Evolutionary conservation across 2,329 filamentous ascomycete species (phyloP).

Genomic region (Cytospora chrysosperma): DNA sequence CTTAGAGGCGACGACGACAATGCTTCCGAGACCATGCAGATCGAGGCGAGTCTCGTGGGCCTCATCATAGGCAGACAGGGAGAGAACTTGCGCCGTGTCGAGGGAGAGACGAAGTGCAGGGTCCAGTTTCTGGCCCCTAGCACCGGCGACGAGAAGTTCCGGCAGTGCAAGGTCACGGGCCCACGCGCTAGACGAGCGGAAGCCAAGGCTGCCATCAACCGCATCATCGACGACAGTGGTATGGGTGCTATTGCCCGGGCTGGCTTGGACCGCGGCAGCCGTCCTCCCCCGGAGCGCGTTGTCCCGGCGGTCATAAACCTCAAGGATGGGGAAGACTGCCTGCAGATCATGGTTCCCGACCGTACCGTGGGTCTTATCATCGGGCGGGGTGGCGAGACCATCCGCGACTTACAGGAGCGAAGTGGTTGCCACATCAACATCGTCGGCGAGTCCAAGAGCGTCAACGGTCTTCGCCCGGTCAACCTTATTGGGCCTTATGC

Average conservation of each 20-base stretch:
- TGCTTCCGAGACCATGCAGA: slow-evolving; percentile 72
- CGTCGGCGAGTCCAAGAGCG: slow-evolving; percentile 87
- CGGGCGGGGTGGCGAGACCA: slow-evolving; percentile 89
- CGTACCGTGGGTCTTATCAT: slow-evolving; percentile 91
- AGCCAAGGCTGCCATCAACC: slow-evolving; percentile 80
- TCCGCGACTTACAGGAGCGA: slow-evolving; percentile 85
- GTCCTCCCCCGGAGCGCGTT: slow-evolving; percentile 27
- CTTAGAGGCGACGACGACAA: slow-evolving; percentile 62
- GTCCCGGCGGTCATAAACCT: slow-evolving; percentile 44
- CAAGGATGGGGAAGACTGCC: slow-evolving; percentile 78
- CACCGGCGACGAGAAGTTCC: slow-evolving; percentile 67
- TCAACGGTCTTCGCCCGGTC: slow-evolving; percentile 85
- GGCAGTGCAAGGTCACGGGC: slow-evolving; percentile 85
- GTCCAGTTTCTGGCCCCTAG: slow-evolving; percentile 84
- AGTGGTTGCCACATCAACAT: slow-evolving; percentile 97
- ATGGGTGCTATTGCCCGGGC: slow-evolving; percentile 51
- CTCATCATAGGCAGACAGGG: slow-evolving; percentile 89
- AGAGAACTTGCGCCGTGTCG: slow-evolving; percentile 83
- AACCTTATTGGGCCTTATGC: slow-evolving; percentile 81
- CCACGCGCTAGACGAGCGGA: slow-evolving; percentile 68
- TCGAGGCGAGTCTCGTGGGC: slow-evolving; percentile 83
- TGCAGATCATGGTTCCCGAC: slow-evolving; percentile 94
- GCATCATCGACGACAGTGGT: slow-evolving; percentile 84
- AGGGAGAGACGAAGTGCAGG: slow-evolving; percentile 76
- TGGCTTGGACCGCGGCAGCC: slow-evolving; percentile 45